These are phyloP conservation scores for Xylaria sp. DNA, from an alignment of 2,329 filamentous ascomycete species.

Conservation along the genomic window DNA sequence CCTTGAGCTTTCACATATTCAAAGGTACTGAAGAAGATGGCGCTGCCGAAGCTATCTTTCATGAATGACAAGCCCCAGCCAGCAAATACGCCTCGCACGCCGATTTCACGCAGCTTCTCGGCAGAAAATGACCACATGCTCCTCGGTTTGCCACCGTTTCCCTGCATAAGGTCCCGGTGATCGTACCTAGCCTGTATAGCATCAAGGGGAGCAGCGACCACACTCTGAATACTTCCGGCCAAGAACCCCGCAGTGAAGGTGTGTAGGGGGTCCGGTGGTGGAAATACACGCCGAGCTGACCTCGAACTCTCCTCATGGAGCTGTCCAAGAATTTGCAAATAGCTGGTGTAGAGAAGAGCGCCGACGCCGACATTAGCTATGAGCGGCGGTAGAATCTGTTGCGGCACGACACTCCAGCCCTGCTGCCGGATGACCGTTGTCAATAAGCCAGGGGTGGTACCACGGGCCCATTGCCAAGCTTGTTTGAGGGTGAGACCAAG, in stretches of 20 bases:
- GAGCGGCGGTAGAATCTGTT: conserved; percentile 80
- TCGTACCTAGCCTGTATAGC: conserved; percentile 80
- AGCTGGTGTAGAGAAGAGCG: conserved; percentile 79
- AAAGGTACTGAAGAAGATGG: conserved; percentile 79
- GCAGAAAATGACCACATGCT: conserved; percentile 80
- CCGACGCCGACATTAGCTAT: conserved; percentile 80
- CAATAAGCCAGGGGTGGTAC: conserved; percentile 76
- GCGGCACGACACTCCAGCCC: conserved; percentile 78
- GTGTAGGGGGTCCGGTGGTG: conserved; percentile 70
- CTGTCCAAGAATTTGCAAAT: conserved; percentile 74
- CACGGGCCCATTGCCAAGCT: conserved; percentile 64
- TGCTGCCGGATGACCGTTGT: conserved; percentile 74
- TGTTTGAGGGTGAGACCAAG: conserved; percentile 53
- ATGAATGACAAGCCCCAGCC: conserved; percentile 76
- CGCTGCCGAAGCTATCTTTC: conserved; percentile 76
- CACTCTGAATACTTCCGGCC: conserved; percentile 75
- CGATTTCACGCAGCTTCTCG: conserved; percentile 77
- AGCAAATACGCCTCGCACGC: conserved; percentile 76
- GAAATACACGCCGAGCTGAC: conserved; percentile 72
- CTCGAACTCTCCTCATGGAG: conserved; percentile 73
- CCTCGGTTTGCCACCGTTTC: conserved; percentile 58
- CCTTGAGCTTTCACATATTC: conserved; percentile 80
- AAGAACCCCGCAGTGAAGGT: conserved; percentile 77
- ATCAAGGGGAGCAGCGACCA: conserved; percentile 79
- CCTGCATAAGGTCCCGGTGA: conserved; percentile 60